A percentile compares a stretch with the other conserved stretches of the same genome.
Conservation (phyloP, 1,284 basidiomycete species). For the Moniliophthora roreri region DNA sequence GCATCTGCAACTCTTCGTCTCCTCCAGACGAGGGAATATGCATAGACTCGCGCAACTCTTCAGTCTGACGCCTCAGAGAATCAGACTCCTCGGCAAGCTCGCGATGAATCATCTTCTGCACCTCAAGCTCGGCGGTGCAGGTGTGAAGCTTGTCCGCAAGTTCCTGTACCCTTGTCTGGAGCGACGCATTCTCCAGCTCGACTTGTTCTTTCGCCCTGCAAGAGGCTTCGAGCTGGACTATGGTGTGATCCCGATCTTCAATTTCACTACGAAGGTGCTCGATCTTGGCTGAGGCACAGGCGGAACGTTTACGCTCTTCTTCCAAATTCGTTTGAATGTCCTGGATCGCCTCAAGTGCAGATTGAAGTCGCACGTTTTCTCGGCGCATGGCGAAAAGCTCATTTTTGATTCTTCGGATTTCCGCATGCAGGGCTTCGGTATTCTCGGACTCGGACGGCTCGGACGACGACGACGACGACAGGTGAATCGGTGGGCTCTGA, state of each 20-base stretch:
- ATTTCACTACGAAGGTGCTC: slow-evolving; percentile 4
- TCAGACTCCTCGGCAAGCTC: slow-evolving; percentile 11
- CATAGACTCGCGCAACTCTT: slow-evolving; percentile 13
- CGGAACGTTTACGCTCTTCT: not conserved
- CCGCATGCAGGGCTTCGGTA: slow-evolving; percentile 10
- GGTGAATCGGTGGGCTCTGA: not conserved
- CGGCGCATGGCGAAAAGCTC: slow-evolving; percentile 3
- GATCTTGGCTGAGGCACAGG: slow-evolving; percentile 1
- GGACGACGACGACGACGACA: no score
- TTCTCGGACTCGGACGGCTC: no score
- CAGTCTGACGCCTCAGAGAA: slow-evolving; percentile 13
- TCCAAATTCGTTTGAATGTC: not conserved
- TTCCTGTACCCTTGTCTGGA: slow-evolving; percentile 13
- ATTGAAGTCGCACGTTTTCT: slow-evolving; percentile 13
- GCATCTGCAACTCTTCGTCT: slow-evolving; percentile 18
- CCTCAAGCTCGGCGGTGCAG: slow-evolving; percentile 9
- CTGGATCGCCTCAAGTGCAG: slow-evolving; percentile 8
- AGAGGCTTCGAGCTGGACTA: slow-evolving; percentile 8
- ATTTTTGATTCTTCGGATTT: not conserved
- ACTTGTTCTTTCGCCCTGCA: slow-evolving; percentile 7
- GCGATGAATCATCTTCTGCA: slow-evolving; percentile 13
- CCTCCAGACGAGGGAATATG: slow-evolving; percentile 14
- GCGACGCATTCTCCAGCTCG: slow-evolving; percentile 13
- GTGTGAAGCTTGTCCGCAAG: slow-evolving; percentile 9
- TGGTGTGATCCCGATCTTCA: slow-evolving; percentile 1